phyloP scores from a whole-genome alignment of 306 rosid species.

The Medicago ruthenica region DNA sequence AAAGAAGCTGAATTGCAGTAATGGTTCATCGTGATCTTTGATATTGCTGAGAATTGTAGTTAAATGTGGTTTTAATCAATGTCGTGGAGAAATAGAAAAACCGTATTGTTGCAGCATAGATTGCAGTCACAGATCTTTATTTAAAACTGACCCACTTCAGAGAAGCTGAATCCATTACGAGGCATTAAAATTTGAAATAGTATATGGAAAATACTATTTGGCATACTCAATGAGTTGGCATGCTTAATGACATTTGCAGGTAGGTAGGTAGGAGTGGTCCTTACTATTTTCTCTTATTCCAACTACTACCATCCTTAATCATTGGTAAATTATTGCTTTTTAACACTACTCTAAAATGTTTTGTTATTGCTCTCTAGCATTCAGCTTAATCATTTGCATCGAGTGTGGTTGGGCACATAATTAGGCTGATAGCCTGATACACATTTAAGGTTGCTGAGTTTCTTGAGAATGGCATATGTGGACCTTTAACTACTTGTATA shows the following conservation, averaged over 20 bases:
- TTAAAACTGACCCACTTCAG: not conserved
- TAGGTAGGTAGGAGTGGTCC: not conserved
- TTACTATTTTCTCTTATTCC: not conserved
- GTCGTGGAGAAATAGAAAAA: not conserved
- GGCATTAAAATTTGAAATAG: not conserved
- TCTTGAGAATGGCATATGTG: slow-evolving; percentile 14
- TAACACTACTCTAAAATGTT: not conserved
- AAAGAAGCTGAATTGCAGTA: not conserved
- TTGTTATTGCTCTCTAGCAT: slow-evolving; percentile 1
- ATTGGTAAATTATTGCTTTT: not conserved
- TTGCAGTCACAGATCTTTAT: not conserved
- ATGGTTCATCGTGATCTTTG: not conserved
- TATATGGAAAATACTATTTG: not conserved
- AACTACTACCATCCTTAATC: too few relatives aligned
- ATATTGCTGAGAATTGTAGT: not conserved
- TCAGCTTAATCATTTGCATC: too few relatives aligned
- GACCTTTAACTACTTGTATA: slow-evolving; percentile 53
- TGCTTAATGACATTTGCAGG: not conserved
- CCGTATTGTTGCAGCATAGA: not conserved
- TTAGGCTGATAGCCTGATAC: not conserved
- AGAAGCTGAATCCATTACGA: not conserved
- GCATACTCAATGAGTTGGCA: not conserved
- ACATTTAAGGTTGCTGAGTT: not conserved
- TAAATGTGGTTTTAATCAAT: not conserved
- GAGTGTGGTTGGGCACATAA: not conserved